Base-by-base conservation (phyloP, 2,329 filamentous ascomycete species). In the Fusarium pseudoanthophilum region DNA sequence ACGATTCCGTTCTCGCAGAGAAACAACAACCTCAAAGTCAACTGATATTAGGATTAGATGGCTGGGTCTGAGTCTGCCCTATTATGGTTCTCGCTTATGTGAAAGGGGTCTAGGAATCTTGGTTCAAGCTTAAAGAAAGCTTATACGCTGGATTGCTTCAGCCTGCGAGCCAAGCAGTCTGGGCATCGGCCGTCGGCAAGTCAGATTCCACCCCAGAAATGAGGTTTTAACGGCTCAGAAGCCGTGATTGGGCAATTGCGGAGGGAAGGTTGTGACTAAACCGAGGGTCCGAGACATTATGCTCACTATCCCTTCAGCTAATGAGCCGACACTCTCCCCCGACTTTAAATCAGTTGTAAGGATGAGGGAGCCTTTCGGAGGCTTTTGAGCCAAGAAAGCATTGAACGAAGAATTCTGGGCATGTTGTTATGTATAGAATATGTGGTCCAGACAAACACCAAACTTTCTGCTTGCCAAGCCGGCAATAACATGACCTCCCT, bases 211-310 rank as follows among this genome's bases (percentile, higher is more conserved):
- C 16, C 15, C 20, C 4, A 58, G 59, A 48, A 28, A 69, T 65
- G 67, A 42, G 11, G 7, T 20, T 46, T 46, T 46, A 3, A 3
- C 7, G 18, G 21, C 13, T 14, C 1, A 18, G 13, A 20, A 11
- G 6, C n/a, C 26, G 4, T 20, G 16, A 55, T 64, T 69, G 65
- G 65, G 4, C n/a, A 14, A 7, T n/a, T 21, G 1, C 2, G 4
- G 40, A 64, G 46, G 40, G 32, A 28, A 48, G 16, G 24, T 10
- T 30, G 36, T 36, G n/a, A 18, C 56, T 68, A 57, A 51, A 36
- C 40, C 55, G 71, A 74, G 32, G 56, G 42, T 14, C 71, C 71
- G 71, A 73, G 71, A 73, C 71, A 73, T 40, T 68, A 49, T 68
- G 49, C 11, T 74, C 37, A 48, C 21, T 24, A 42, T 2, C 71